These are phyloP conservation scores for Oidiodendron maius DNA, from an alignment of 495 filamentous ascomycete genomes.

Conservation along the genomic window DNA sequence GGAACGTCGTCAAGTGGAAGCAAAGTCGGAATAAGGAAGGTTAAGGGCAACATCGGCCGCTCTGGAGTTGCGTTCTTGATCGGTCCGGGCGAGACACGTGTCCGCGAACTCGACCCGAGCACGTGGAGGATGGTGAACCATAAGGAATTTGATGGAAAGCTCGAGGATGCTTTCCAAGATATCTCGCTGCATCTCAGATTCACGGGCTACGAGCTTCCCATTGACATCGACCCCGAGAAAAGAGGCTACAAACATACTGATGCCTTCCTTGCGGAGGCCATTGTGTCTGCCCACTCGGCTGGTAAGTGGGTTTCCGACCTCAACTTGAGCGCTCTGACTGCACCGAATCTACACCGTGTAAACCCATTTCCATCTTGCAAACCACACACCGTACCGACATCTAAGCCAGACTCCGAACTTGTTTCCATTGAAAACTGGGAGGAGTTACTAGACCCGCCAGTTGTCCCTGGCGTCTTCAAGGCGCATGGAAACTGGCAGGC, in stretches of 20 bases:
- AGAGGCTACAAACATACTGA: not conserved
- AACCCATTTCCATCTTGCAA: not conserved
- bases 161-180: not conserved
- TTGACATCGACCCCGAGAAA: not conserved
- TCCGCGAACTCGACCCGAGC: not conserved
- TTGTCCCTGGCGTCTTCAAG: not conserved
- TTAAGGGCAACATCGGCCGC: not conserved
- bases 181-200: slow-evolving; percentile 1
- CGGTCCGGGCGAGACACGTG: not conserved
- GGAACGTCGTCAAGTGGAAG: not conserved
- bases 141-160: not conserved
- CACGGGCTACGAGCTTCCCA: not conserved
- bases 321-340: not conserved
- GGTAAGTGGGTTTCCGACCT: slow-evolving; percentile 2
- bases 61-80: not conserved
- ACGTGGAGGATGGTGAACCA: not conserved
- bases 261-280: not conserved
- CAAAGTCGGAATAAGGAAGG: no score
- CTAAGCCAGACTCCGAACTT: not conserved
- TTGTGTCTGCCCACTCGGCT: not conserved
- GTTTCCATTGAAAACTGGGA: not conserved
- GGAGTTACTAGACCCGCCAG: not conserved
- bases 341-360: not conserved
- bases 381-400: not conserved
- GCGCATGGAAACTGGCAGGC: not conserved